These are phyloP conservation scores for Tetradesmus obliquus DNA, from an alignment of 139 green algal genomes.

Conservation along the genomic window DNA sequence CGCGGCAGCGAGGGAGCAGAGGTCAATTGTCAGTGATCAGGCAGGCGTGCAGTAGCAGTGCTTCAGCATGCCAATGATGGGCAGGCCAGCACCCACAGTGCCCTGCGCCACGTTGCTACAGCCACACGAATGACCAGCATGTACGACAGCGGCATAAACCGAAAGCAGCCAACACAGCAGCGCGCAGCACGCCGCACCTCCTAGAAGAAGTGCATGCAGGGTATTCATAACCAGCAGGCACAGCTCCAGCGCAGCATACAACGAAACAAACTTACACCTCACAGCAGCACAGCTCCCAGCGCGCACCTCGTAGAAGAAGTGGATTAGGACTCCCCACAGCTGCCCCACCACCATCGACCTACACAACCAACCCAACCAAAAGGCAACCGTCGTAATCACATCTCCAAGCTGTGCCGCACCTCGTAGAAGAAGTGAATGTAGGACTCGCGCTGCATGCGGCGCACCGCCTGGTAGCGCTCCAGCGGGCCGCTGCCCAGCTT, in stretches of 20 bases:
- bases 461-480: slow-evolving; percentile 85
- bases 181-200: too few relatives aligned
- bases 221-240: too few relatives aligned
- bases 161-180: too few relatives aligned
- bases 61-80: slow-evolving; percentile 95
- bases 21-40: neutral
- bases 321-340: slow-evolving; percentile 80
- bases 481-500: slow-evolving; percentile 92
- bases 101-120: slow-evolving; percentile 28
- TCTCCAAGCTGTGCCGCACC: slow-evolving; percentile 49
- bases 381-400: neutral
- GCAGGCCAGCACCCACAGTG: slow-evolving; percentile 95
- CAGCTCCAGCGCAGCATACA: too few relatives aligned
- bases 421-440: slow-evolving; percentile 99
- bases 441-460: slow-evolving; percentile 82
- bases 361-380: neutral
- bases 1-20: neutral
- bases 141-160: too few relatives aligned
- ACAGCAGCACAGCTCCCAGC: too few relatives aligned
- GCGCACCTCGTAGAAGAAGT: slow-evolving; percentile 96
- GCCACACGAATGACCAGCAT: too few relatives aligned
- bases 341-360: too few relatives aligned
- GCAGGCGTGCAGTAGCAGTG: slow-evolving; percentile 46
- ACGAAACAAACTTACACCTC: too few relatives aligned
- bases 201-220: too few relatives aligned